phyloP scores from a whole-genome alignment of 305 asterid genomes.

The Fraxinus latifolia region DNA sequence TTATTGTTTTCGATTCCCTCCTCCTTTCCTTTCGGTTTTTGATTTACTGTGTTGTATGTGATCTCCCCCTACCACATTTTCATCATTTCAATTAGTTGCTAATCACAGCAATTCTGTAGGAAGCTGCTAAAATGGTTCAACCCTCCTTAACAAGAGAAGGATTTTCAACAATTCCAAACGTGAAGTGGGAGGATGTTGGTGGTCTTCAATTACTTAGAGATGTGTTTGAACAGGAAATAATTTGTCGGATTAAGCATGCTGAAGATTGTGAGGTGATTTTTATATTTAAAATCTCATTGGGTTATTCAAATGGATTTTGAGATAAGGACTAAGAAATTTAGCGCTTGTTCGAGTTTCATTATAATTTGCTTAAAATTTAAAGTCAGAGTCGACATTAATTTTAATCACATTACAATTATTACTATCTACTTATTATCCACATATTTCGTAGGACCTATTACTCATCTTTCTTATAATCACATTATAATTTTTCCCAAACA shows the following conservation, averaged over 20 bases:
- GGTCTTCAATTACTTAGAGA: slow-evolving; percentile 58
- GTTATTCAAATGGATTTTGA: too few relatives aligned
- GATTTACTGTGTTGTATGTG: slow-evolving; percentile 13
- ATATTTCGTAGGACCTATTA: too few relatives aligned
- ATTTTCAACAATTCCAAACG: slow-evolving; percentile 74
- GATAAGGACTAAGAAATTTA: too few relatives aligned
- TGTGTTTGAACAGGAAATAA: slow-evolving; percentile 61
- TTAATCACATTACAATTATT: too few relatives aligned
- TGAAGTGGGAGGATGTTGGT: slow-evolving; percentile 89
- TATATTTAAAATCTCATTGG: too few relatives aligned
- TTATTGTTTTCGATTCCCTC: neutral
- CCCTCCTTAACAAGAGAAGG: slow-evolving; percentile 90
- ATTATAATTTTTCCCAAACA: slow-evolving; percentile 37
- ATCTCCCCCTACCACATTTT: neutral
- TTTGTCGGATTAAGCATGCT: slow-evolving; percentile 64
- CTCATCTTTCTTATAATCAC: too few relatives aligned
- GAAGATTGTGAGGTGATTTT: slow-evolving; percentile 38
- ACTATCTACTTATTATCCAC: neutral
- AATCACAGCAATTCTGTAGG: slow-evolving; percentile 39
- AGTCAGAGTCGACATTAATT: neutral
- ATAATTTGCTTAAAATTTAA: too few relatives aligned
- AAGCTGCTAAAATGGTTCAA: slow-evolving; percentile 73
- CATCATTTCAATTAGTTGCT: neutral
- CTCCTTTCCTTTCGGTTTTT: neutral
- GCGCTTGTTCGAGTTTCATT: too few relatives aligned